A percentile compares a stretch with the other conserved stretches of the same genome.
Evolutionary conservation across 75 land plant genomes (phyloP).

Genomic region (Chamaecyparis obtusa): DNA sequence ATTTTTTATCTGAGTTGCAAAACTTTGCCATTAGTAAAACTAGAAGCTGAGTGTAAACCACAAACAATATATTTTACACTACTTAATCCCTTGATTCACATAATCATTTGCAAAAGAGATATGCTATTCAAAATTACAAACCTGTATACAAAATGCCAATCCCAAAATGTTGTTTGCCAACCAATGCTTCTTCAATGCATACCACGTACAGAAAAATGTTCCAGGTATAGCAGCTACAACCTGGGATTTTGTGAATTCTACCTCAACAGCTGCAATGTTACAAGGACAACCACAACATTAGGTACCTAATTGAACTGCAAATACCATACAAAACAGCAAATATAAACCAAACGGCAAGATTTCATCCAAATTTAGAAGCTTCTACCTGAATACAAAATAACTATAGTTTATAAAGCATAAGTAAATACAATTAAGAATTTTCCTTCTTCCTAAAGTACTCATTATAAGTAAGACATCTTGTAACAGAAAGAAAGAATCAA

Average conservation of each 20-base stretch:
- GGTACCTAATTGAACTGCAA: constrained; percentile 13
- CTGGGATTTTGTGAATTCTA: constrained; percentile 90
- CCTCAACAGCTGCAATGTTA: constrained; percentile 42
- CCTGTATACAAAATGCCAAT: constrained; percentile 97
- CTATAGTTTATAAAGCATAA: background rate
- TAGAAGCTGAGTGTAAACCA: background rate
- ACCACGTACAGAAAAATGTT: constrained; percentile 92
- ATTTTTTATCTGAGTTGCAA: background rate
- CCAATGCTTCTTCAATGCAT: constrained; percentile 94
- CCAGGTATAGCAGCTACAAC: constrained; percentile 87
- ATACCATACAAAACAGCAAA: constrained; percentile 10
- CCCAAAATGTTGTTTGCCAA: constrained; percentile 95
- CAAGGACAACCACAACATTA: constrained; percentile 9
- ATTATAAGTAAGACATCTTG: background rate
- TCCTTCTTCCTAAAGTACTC: background rate
- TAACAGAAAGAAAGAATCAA: background rate
- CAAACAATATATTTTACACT: background rate
- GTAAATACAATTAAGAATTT: background rate
- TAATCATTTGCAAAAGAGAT: background rate
- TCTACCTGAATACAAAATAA: background rate
- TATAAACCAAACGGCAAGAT: background rate
- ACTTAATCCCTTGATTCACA: background rate
- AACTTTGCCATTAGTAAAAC: background rate
- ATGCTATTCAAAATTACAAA: constrained; percentile 16
- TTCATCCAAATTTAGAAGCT: background rate